Conservation (phyloP, 306 rosid species). For the Begonia peltatifolia region DNA sequence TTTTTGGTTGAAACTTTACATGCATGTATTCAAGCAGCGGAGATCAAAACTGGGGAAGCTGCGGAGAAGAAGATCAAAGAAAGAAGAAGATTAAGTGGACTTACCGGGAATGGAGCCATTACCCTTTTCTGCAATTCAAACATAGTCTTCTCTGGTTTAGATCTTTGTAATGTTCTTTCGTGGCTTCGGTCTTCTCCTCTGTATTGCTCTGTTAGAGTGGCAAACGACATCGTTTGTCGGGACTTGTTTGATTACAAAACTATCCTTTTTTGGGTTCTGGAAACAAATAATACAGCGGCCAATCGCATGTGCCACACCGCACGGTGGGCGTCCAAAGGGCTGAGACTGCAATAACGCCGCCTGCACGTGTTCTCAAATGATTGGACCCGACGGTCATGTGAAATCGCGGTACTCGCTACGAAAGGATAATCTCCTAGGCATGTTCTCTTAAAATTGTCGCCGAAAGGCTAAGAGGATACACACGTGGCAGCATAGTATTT, state of each 20-base stretch:
- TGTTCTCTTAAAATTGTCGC: neutral
- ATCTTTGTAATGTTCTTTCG: too few relatives aligned
- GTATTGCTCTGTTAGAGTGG: too few relatives aligned
- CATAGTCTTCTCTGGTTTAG: too few relatives aligned
- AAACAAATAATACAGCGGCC: too few relatives aligned
- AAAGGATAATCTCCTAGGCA: conserved; percentile 7
- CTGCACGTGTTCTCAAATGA: conserved; percentile 11
- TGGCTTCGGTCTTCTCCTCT: too few relatives aligned
- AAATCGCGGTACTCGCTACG: conserved; percentile 17
- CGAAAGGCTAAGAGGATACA: neutral
- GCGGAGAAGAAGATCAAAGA: conserved; percentile 32
- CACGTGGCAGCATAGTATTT: neutral
- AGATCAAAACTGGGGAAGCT: conserved; percentile 44
- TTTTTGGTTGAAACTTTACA: conserved; percentile 67
- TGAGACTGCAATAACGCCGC: conserved; percentile 1
- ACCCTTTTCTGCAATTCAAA: too few relatives aligned
- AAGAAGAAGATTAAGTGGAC: conserved; percentile 5
- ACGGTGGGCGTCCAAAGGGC: conserved; percentile 16
- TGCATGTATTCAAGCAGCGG: conserved; percentile 85
- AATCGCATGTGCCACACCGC: conserved; percentile 23
- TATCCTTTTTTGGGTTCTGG: too few relatives aligned
- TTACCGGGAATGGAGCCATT: too few relatives aligned
- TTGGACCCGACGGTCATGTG: conserved; percentile 39
- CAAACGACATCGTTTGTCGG: too few relatives aligned
- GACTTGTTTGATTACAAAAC: too few relatives aligned